Conservation (phyloP, 352 stramenopile species). For the Globisporangium middletonii region DNA sequence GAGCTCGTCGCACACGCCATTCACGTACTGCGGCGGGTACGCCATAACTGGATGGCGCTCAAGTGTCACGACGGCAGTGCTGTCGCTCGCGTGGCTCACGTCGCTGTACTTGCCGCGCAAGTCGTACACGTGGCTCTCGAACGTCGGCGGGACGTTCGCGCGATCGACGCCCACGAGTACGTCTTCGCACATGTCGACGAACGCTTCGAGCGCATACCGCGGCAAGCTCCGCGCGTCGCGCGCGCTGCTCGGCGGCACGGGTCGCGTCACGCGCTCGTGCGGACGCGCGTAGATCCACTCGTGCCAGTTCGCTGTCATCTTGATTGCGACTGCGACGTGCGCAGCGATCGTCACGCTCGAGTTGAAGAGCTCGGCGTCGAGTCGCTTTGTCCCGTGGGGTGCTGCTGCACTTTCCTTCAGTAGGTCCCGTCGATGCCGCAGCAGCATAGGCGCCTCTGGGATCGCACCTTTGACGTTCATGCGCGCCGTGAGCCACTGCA, state of each 20-base stretch:
- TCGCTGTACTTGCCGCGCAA: conserved; percentile 20
- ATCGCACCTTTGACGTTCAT: conserved; percentile 38
- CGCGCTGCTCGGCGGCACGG: conserved; percentile 16
- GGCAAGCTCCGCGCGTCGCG: conserved; percentile 17
- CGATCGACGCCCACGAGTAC: conserved; percentile 24
- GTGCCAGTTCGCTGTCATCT: conserved; percentile 73
- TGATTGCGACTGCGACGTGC: conserved; percentile 56
- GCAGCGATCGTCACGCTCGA: conserved; percentile 52
- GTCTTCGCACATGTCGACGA: conserved; percentile 46
- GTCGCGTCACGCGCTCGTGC: conserved; percentile 8
- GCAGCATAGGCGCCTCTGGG: conserved; percentile 35
- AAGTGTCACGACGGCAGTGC: background rate
- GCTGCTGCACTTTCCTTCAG: background rate
- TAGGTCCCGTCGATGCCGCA: background rate
- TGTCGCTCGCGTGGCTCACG: background rate
- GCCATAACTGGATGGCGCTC: conserved; percentile 23
- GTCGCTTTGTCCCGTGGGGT: background rate
- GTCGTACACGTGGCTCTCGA: conserved; percentile 40
- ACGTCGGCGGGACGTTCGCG: conserved; percentile 34
- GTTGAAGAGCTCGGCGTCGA: conserved; percentile 23
- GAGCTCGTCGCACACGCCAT: conserved; percentile 43
- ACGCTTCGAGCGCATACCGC: conserved; percentile 41
- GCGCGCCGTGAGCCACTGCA: conserved; percentile 55
- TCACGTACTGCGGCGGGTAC: conserved; percentile 48
- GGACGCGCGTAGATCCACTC: conserved; percentile 70